These are phyloP conservation scores for Albophoma yamanashiensis DNA, from an alignment of 2,329 filamentous ascomycete genomes.

Conservation along the genomic window DNA sequence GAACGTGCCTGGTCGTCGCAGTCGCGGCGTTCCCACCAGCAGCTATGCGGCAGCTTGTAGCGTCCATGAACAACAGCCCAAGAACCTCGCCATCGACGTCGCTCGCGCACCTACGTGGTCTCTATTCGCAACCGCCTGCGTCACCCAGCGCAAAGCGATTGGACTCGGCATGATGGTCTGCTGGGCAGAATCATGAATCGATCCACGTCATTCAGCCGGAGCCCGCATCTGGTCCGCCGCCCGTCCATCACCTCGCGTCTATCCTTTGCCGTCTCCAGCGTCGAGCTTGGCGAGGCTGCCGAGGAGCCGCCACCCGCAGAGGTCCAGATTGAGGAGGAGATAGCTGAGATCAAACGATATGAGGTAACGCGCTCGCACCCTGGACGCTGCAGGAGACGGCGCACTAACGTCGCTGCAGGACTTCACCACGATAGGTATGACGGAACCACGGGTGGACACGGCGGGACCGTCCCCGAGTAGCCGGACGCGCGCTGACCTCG, in stretches of 20 bases:
- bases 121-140: background rate
- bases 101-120: background rate
- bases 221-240: constrained; percentile 30
- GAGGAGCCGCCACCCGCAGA: constrained; percentile 43
- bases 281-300: constrained; percentile 50
- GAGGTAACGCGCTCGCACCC: constrained; percentile 40
- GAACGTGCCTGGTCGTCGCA: background rate
- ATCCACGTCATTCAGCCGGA: constrained; percentile 38
- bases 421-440: constrained; percentile 80
- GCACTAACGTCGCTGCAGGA: constrained; percentile 37
- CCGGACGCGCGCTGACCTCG: constrained; percentile 17
- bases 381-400: background rate
- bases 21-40: background rate
- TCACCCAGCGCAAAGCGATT: background rate
- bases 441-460: background rate
- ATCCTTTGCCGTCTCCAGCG: constrained; percentile 55
- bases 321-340: constrained; percentile 80
- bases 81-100: background rate
- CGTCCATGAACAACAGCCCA: background rate
- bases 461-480: constrained; percentile 4
- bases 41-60: background rate
- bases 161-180: constrained; percentile 26
- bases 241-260: constrained; percentile 54
- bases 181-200: constrained; percentile 33
- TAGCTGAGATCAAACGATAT: constrained; percentile 95